A percentile compares a stretch with the other conserved stretches of the same genome.
phyloP scores from a whole-genome alignment of 768 basidiomycete genomes.

The Leucocoprinus leucothites region DNA sequence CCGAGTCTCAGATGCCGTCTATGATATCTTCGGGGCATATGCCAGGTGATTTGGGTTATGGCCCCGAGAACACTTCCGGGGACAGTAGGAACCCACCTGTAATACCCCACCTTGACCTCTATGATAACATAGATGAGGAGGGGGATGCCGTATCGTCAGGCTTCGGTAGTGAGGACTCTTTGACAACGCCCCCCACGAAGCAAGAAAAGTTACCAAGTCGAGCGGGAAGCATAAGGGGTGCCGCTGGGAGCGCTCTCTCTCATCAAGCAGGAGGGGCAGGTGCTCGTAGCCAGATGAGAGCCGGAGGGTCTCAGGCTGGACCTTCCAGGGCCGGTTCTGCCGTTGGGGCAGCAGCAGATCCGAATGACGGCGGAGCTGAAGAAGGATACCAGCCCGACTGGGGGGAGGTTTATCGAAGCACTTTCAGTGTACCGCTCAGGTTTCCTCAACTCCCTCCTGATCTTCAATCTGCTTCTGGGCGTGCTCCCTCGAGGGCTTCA shows the following conservation, averaged over 20 bases:
- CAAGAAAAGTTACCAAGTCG: background rate
- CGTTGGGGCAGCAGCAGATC: background rate
- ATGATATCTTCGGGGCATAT: background rate
- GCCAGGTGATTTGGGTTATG: background rate
- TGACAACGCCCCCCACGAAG: constrained; percentile 26
- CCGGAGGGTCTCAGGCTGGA: background rate
- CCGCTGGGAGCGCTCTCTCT: background rate
- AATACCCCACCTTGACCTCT: constrained; percentile 3
- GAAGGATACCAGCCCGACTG: background rate
- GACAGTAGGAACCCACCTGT: constrained; percentile 7
- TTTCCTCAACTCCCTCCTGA: background rate
- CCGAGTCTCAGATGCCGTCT: background rate
- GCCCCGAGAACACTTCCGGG: constrained; percentile 2
- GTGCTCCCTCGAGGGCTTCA: background rate
- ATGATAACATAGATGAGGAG: constrained; percentile 16
- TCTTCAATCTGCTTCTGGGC: no score
- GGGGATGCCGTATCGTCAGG: constrained; percentile 28
- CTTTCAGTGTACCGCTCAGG: background rate
- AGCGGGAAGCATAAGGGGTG: constrained; percentile 2
- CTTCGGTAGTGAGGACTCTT: constrained; percentile 23
- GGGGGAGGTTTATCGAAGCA: background rate
- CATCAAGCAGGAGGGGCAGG: background rate
- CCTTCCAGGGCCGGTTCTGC: background rate
- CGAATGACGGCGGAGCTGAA: background rate
- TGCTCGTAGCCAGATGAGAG: background rate